These are phyloP conservation scores for Scutellaria minor DNA, from an alignment of 257 asterid genomes.

Conservation along the genomic window DNA sequence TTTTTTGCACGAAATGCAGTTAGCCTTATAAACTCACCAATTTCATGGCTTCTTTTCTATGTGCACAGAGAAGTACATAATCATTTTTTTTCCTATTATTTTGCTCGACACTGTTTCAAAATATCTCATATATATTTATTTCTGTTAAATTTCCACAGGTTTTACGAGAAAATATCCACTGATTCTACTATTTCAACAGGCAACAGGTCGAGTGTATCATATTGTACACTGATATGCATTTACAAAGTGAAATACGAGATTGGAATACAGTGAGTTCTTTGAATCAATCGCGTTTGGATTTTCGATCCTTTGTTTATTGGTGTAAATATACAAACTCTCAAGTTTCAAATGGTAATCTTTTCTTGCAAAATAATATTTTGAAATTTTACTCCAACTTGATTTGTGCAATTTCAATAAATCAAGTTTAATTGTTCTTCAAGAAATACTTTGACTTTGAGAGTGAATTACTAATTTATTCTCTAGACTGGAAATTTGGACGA, in stretches of 20 bases:
- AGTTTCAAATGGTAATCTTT: neutral
- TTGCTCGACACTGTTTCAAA: neutral
- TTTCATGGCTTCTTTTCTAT: neutral
- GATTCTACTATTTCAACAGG: too few relatives aligned
- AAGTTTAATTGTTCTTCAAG: constrained; percentile 3
- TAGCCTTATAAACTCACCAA: neutral
- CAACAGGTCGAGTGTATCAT: too few relatives aligned
- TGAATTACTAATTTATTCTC: neutral
- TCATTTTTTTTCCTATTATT: neutral
- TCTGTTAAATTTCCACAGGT: constrained; percentile 10
- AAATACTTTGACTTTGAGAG: constrained; percentile 19
- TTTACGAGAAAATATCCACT: neutral
- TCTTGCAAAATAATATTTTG: constrained; percentile 1
- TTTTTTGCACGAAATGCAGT: too few relatives aligned
- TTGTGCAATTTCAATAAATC: neutral
- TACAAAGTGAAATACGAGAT: neutral
- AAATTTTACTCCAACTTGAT: neutral
- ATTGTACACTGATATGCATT: neutral
- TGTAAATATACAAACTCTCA: too few relatives aligned
- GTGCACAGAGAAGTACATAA: neutral
- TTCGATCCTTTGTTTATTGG: too few relatives aligned
- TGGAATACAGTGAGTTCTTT: too few relatives aligned
- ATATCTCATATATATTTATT: neutral
- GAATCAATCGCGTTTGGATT: too few relatives aligned
- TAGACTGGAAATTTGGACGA: constrained; percentile 16